Base-by-base conservation (phyloP, 2,329 filamentous ascomycete genomes). In the Daldinia eschscholtzii region DNA sequence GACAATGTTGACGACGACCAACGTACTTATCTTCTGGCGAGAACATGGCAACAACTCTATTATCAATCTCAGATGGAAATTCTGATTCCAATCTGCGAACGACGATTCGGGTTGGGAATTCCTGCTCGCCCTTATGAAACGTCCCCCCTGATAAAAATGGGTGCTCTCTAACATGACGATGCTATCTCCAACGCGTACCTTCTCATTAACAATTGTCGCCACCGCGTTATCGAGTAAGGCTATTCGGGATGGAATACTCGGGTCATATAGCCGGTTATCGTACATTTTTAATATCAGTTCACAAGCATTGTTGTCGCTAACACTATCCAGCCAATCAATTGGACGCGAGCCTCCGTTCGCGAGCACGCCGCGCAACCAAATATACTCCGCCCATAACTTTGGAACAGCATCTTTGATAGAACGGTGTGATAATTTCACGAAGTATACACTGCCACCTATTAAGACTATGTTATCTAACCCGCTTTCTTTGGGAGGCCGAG, bases 1-100 rank as follows among this genome's bases (percentile, higher is more conserved):
- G 52, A 30, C 52, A 55, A 55, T 55, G 52, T 10, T 55, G 52
- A 37, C 52, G n/a, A 13, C 52, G 33, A 13, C n/a, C 30, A 5
- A 26, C 33, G 9, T 35, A 37, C 15, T 15, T 37, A 55, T 55
- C 46, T 6, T 30, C 26, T 7, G 7, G 13, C 1, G 33, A 18
- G 13, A 55, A 10, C 52, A 13, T 37, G n/a, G 52, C 52, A 39
- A 55, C 33, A 9, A 37, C 23, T 10, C 9, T 26, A 23, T 15
- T 37, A 9, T 52, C 46, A 33, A 52, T 26, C 9, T 37, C 30
- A 15, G 52, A 23, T 10, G 52, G 33, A 6, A 35, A 23, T 3
- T 20, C 33, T 7, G 33, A 23, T 10, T 55, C 33, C 20, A 55
- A 37, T 9, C 37, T 20, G 9, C 52, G 52, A 23, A 55, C 10